These are phyloP conservation scores for Colletotrichum lini DNA, from an alignment of 2,329 filamentous ascomycete species.

Conservation along the genomic window DNA sequence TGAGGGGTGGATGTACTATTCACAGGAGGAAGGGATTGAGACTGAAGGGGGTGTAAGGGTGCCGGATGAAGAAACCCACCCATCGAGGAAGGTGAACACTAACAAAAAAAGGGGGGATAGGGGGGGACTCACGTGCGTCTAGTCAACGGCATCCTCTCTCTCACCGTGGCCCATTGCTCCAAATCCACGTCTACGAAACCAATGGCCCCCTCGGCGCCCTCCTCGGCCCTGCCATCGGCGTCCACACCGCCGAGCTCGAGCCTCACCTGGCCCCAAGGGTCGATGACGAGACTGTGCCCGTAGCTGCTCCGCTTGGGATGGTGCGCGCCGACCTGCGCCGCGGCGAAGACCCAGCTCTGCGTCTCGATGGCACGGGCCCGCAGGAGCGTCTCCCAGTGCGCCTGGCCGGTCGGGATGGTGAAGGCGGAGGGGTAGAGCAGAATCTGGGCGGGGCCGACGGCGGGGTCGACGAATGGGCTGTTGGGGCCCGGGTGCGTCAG, in stretches of 20 bases:
- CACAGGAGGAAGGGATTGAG: slow-evolving; percentile 16
- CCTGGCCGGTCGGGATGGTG: slow-evolving; percentile 85
- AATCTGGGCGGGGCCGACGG: slow-evolving; percentile 72
- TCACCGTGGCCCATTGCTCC: slow-evolving; percentile 61
- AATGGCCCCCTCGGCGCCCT: slow-evolving; percentile 62
- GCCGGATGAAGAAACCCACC: slow-evolving; percentile 2
- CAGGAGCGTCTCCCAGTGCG: slow-evolving; percentile 88
- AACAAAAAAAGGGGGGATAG: too few species aligned
- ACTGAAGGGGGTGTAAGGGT: slow-evolving; percentile 16
- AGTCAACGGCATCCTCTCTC: slow-evolving; percentile 67
- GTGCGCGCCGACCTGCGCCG: slow-evolving; percentile 83
- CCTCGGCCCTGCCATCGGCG: slow-evolving; percentile 55
- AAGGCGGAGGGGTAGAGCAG: slow-evolving; percentile 93
- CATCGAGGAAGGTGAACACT: too few species aligned
- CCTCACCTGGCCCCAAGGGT: slow-evolving; percentile 87
- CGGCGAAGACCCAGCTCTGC: slow-evolving; percentile 88
- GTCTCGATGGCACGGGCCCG: slow-evolving; percentile 89
- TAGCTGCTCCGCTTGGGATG: slow-evolving; percentile 86
- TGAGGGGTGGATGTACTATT: slow-evolving; percentile 6
- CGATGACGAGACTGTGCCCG: slow-evolving; percentile 87
- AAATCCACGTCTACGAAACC: slow-evolving; percentile 70
- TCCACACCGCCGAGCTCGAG: slow-evolving; percentile 72
- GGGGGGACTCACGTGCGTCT: slow-evolving; percentile 63
- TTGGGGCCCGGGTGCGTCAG: slow-evolving; percentile 64
- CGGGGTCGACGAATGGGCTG: slow-evolving; percentile 48